Base-by-base conservation (phyloP, 2,329 filamentous ascomycete genomes). In the Neocatenulostroma microsporum region DNA sequence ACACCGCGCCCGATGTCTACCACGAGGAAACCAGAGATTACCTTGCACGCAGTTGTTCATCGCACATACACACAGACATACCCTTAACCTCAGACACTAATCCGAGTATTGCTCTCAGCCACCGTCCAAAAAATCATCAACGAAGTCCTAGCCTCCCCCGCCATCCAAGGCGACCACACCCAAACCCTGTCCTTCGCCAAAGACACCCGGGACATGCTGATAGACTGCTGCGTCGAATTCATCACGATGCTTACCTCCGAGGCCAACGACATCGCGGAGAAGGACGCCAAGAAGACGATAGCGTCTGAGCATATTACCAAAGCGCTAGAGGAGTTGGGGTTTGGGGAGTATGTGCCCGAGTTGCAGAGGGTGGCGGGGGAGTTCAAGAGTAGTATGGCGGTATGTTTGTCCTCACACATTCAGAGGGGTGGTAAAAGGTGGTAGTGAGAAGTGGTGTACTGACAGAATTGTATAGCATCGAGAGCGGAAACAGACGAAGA, bases 221-320 rank as follows among this genome's bases (percentile, higher is more conserved):
- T 98, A 55, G 91, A 96, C 68, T 96, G 91, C 68, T 98, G 91
- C 57, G 89, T 98, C 55, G 91, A 98, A 63, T 98, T 98, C 63
- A 95, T 98, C 62, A 96, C 91, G 13, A 77, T 98, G 55, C 84
- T 98, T 51, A 95, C 88, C n/a, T 94, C 86, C 31, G 89, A 98
- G 67, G 91, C 91, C 45, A 98, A 98, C 63, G 91, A 98, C 55
- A 98, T 98, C 47, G 93, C 88, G 10, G 91, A 98, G 62, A 94
- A 94, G 63, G 91, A 98, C 57, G 86, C 88, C 33, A 98, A 98
- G 70, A 98, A 98, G 74, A 98, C 91, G 3, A 98, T 98, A 52
- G 89, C 89, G 11, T 94, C 86, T 62, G 91, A 98, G 56, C 91
- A 98, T 67, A 93, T 98, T 53, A 93, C 89, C 56, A 89, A 89